These are phyloP conservation scores for Cryptococcus wingfieldii DNA, from an alignment of 1,284 basidiomycete genomes.

Conservation along the genomic window DNA sequence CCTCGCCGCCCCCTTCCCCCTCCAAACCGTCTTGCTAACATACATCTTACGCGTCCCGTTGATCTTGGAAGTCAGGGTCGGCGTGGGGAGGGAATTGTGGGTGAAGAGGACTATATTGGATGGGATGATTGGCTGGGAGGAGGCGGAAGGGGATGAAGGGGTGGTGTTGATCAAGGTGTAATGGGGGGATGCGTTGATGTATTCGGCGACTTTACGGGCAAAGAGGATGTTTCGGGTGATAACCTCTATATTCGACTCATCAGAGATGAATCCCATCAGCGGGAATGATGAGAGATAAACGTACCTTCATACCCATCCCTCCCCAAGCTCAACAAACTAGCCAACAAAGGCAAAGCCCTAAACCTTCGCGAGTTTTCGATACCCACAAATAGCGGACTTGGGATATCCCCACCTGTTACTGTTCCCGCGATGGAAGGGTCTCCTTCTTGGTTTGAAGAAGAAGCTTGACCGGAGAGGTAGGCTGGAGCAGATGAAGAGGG, in stretches of 20 bases:
- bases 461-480: slow-evolving; percentile 39
- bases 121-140: slow-evolving; percentile 30
- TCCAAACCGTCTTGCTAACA: slow-evolving; percentile 50
- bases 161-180: slow-evolving; percentile 47
- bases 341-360: slow-evolving; percentile 53
- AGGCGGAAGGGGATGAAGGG: slow-evolving; percentile 3
- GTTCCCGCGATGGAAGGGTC: slow-evolving; percentile 9
- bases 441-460: background rate
- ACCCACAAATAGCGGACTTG: slow-evolving; percentile 48
- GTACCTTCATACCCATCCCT: slow-evolving; percentile 47
- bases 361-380: slow-evolving; percentile 55
- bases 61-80: slow-evolving; percentile 42
- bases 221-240: slow-evolving; percentile 51
- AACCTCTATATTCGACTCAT: slow-evolving; percentile 28
- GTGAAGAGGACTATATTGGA: slow-evolving; percentile 53
- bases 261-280: background rate
- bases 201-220: slow-evolving; percentile 43
- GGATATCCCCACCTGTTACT: slow-evolving; percentile 18
- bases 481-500: slow-evolving; percentile 48
- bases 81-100: slow-evolving; percentile 18
- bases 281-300: background rate
- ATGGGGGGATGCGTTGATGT: slow-evolving; percentile 31
- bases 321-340: slow-evolving; percentile 51
- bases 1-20: slow-evolving; percentile 48
- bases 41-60: slow-evolving; percentile 50